Percentiles rank a stretch among this genome's conserved stretches.
phyloP scores from a whole-genome alignment of 2,329 filamentous ascomycete species.

The Coniochaeta ligniaria region DNA sequence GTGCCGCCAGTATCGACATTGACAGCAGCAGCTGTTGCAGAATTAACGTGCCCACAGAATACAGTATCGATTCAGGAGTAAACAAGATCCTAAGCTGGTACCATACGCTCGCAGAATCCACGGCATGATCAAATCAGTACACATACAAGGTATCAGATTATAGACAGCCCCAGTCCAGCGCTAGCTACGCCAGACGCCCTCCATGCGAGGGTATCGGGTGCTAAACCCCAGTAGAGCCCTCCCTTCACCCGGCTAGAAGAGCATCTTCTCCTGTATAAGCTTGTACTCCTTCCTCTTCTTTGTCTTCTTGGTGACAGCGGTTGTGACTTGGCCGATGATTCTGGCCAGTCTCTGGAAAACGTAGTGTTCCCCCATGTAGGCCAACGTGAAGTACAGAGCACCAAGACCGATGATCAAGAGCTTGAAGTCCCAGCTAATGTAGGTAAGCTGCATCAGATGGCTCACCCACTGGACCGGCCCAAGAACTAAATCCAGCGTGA shows the following conservation, averaged over 20 bases:
- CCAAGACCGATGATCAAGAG: constrained; percentile 66
- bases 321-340: constrained; percentile 54
- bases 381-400: constrained; percentile 56
- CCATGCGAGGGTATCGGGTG: neutral
- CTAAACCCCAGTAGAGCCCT: neutral
- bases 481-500: constrained; percentile 76
- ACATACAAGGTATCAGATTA: too few relatives aligned
- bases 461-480: constrained; percentile 62
- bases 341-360: constrained; percentile 64
- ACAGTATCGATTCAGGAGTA: neutral
- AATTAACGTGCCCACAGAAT: neutral
- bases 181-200: too few relatives aligned
- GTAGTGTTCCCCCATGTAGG: constrained; percentile 65
- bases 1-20: too few relatives aligned
- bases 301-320: constrained; percentile 45
- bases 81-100: neutral
- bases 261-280: constrained; percentile 63
- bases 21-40: neutral
- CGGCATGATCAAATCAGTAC: neutral
- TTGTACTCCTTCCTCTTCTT: constrained; percentile 91
- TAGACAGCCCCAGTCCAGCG: too few relatives aligned
- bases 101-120: neutral
- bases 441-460: constrained; percentile 78
- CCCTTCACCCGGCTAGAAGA: constrained; percentile 18
- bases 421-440: constrained; percentile 66